phyloP scores from a whole-genome alignment of 768 basidiomycete species.

The Podaxis pistillaris region DNA sequence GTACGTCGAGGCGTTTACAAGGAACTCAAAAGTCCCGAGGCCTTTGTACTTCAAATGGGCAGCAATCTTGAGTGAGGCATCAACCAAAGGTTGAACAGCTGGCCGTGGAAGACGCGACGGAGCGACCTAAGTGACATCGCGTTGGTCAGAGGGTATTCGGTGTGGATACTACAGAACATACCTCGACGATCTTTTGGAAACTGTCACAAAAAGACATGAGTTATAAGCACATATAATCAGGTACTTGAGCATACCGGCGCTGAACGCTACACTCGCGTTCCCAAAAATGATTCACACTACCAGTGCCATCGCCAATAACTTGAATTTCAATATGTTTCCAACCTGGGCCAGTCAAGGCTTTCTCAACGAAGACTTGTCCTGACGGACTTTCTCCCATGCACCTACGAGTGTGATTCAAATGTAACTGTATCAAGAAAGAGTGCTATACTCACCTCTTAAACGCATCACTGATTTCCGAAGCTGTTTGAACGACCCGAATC shows the following conservation, averaged over 20 bases:
- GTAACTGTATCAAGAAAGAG: not conserved
- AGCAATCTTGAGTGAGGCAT: slow-evolving; percentile 79
- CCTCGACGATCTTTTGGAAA: slow-evolving; percentile 87
- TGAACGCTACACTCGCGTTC: slow-evolving; percentile 94
- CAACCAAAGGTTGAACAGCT: slow-evolving; percentile 62
- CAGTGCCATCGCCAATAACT: slow-evolving; percentile 74
- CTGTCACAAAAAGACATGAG: slow-evolving; percentile 18
- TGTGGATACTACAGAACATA: slow-evolving; percentile 23
- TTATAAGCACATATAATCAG: not conserved
- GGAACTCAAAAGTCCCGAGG: slow-evolving; percentile 87
- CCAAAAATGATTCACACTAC: slow-evolving; percentile 82
- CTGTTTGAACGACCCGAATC: slow-evolving; percentile 80
- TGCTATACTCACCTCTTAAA: slow-evolving; percentile 51
- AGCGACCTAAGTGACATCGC: slow-evolving; percentile 35
- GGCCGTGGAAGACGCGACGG: slow-evolving; percentile 78
- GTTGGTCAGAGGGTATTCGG: not conserved
- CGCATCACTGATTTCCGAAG: slow-evolving; percentile 67
- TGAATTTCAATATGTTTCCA: slow-evolving; percentile 87
- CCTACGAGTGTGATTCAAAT: slow-evolving; percentile 16
- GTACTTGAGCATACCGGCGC: slow-evolving; percentile 48
- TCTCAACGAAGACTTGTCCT: slow-evolving; percentile 74
- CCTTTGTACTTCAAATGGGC: slow-evolving; percentile 76
- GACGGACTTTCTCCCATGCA: slow-evolving; percentile 40
- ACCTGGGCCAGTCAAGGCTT: slow-evolving; percentile 72
- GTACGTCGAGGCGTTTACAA: slow-evolving; percentile 68